Conservation (phyloP, 2,329 filamentous ascomycete species). For the Amauroascus verrucosus region DNA sequence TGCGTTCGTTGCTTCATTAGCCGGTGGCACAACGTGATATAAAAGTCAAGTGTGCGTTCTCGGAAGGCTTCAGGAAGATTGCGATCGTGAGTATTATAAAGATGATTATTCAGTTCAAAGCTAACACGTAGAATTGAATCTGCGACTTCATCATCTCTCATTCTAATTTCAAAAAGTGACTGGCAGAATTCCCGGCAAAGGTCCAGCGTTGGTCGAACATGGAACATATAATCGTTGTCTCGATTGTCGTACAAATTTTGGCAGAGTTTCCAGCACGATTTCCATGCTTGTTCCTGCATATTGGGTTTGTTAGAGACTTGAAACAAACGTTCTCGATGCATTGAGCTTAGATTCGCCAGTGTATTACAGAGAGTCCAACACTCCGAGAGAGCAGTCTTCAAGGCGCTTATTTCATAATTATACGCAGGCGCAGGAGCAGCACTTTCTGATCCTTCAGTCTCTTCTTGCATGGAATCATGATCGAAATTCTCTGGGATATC, state of each 20-base stretch:
- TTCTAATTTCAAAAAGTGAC: conserved; percentile 74
- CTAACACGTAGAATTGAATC: conserved; percentile 86
- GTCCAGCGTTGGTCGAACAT: conserved; percentile 66
- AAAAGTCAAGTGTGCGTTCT: conserved; percentile 86
- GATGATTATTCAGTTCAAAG: conserved; percentile 89
- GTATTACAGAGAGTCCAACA: conserved; percentile 95
- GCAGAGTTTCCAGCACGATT: conserved; percentile 85
- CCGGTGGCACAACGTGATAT: conserved; percentile 83
- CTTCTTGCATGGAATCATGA: conserved; percentile 11
- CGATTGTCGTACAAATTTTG: conserved; percentile 76
- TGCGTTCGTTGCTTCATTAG: conserved; percentile 89
- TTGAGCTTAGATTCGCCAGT: conserved; percentile 70
- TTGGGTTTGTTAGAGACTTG: conserved; percentile 63
- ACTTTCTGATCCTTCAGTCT: conserved; percentile 19
- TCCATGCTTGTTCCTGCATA: conserved; percentile 81
- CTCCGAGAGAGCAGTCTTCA: conserved; percentile 70
- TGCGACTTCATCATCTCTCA: conserved; percentile 63
- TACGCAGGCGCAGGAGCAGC: conserved; percentile 38
- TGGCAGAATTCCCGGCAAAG: conserved; percentile 88
- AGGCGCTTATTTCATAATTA: conserved; percentile 50
- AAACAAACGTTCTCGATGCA: conserved; percentile 70
- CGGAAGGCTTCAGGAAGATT: conserved; percentile 75
- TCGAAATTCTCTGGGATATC: conserved; percentile 28
- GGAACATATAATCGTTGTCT: conserved; percentile 58
- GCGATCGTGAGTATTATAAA: conserved; percentile 85